Base-by-base conservation (phyloP, 805 yeast species). In the Saccharomycopsis sp. region DNA sequence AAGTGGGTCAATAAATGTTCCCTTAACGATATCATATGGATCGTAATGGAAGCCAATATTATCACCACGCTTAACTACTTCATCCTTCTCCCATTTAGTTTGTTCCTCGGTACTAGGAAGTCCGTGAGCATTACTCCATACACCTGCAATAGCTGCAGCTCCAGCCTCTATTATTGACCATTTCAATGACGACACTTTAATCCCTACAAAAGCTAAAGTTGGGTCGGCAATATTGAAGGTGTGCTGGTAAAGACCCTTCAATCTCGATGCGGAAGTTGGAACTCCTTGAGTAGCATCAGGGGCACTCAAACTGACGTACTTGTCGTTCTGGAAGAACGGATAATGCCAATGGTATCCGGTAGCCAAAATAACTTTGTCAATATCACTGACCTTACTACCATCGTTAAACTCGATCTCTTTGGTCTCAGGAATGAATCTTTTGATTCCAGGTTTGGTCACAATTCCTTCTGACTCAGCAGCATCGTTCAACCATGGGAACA, bases 141-240 rank as follows among this genome's bases (percentile, higher is more conserved):
- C 77, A n/a, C 85, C 85, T 15, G 82, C 81, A 54, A 81, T 70
- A 0, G 84, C 83, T n/a, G 82, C 78, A 1, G 83, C 80, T 53
- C 73, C 69, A 1, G 78, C 71, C 64, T 82, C 86, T 62, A 80
- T 77, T 15, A 78, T 72, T 55, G 78, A 77, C 70, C 79, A 80
- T 61, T 76, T 73, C 24, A 78, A 64, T 1, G 78, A 75, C 1
- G 81, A 73, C 1, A 76, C 64, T 15, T 57, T 69, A 5, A 71
- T 64, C 0, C 82, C 84, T 15, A 76, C 69, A 56, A 79, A 74
- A 1, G 73, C 73, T 41, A 80, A 65, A 19, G 79, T 73, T 3
- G 83, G 80, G 63, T 80, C 82, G 24, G 73, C 68, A 52, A 72
- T 69, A 50, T 75, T 73, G 60, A 80, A 77, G 2, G 76, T 72